Percentiles rank a stretch among this genome's conserved stretches.
These are phyloP conservation scores for Candolleomyces aberdarensis DNA, from an alignment of 768 basidiomycete species.

Conservation along the genomic window DNA sequence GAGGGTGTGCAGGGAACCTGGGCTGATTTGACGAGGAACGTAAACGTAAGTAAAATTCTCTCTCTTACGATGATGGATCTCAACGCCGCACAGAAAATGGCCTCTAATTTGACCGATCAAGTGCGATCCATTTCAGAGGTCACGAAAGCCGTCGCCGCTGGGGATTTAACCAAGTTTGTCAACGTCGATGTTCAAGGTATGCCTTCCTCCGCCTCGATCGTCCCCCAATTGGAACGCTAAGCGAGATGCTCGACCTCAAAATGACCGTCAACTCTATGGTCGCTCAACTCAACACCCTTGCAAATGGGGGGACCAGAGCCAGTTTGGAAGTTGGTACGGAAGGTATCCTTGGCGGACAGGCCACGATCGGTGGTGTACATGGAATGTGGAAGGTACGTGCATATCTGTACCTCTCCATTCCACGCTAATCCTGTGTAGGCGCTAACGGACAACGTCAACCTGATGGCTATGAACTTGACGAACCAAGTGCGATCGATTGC, in stretches of 20 bases:
- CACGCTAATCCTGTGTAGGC: constrained; percentile 27
- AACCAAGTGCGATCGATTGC: constrained; percentile 86
- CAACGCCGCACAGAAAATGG: constrained; percentile 64
- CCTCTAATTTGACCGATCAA: constrained; percentile 79
- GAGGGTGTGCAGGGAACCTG: constrained; percentile 92
- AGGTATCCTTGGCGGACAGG: constrained; percentile 93
- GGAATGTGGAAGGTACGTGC: constrained; percentile 84
- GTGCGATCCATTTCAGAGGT: constrained; percentile 91
- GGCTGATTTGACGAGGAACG: constrained; percentile 85
- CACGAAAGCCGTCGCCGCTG: constrained; percentile 82
- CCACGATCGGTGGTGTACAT: constrained; percentile 86
- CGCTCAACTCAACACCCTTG: constrained; percentile 53
- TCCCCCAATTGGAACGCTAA: neutral
- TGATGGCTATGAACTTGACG: constrained; percentile 89
- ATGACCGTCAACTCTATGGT: constrained; percentile 43
- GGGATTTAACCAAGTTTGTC: constrained; percentile 83
- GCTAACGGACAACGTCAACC: constrained; percentile 77
- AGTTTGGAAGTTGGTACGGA: constrained; percentile 90
- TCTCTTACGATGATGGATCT: neutral
- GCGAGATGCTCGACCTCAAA: constrained; percentile 86
- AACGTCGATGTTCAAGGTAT: constrained; percentile 86
- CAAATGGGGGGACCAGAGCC: constrained; percentile 86
- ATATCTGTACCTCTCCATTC: neutral
- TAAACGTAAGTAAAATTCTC: constrained; percentile 60
- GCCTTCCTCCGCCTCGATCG: neutral